Conservation (phyloP, 441 rosid species). For the Jatropha multifida region DNA sequence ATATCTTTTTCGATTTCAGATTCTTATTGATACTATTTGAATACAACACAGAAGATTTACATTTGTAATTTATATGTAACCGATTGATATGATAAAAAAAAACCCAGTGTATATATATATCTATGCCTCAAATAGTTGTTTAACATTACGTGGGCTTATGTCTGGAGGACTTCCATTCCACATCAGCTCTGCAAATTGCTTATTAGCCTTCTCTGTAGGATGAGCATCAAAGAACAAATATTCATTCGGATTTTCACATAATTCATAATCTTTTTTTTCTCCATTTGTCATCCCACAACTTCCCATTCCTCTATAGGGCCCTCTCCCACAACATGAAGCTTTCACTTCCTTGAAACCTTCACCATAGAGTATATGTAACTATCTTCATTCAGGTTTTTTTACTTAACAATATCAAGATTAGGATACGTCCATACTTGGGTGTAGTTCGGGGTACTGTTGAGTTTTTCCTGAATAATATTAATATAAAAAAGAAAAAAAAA, state of each 20-base stretch:
- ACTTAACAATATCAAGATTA: no score
- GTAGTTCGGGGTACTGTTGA: no score
- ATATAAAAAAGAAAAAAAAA: no score
- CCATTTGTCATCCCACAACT: background rate
- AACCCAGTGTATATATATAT: no score
- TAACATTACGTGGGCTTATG: conserved; percentile 13
- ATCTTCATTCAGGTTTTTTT: no score
- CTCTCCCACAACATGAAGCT: conserved; percentile 15
- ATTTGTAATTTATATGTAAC: no score
- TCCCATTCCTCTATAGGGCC: conserved; percentile 8
- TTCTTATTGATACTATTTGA: no score
- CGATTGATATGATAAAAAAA: no score
- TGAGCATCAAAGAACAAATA: conserved; percentile 29
- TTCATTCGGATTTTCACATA: conserved; percentile 18
- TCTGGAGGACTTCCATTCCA: conserved; percentile 5
- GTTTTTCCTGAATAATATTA: no score
- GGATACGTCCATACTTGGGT: background rate
- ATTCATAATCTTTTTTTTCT: background rate
- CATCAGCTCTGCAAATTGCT: conserved; percentile 13
- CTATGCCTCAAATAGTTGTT: conserved; percentile 3
- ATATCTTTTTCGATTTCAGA: no score
- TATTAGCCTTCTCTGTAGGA: conserved; percentile 13
- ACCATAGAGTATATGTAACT: no score
- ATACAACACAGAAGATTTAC: no score
- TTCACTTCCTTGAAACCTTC: conserved; percentile 11